These are phyloP conservation scores for Collybiopsis luxurians DNA, from an alignment of 768 basidiomycete genomes.

Conservation along the genomic window DNA sequence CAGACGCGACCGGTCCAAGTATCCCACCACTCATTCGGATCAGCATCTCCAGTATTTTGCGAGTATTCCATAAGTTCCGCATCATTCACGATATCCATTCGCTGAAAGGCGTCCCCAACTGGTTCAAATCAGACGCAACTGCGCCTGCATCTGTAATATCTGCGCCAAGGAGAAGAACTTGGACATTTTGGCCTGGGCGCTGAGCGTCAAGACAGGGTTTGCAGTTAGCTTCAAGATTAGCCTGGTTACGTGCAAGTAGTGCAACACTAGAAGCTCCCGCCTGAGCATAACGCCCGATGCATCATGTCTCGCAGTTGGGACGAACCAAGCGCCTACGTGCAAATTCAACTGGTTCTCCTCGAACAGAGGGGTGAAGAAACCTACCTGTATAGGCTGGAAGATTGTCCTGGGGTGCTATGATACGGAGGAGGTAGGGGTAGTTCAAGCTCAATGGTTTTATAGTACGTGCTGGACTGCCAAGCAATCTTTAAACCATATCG, in stretches of 20 bases:
- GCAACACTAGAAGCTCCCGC: neutral
- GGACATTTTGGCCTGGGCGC: neutral
- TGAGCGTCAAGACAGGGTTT: neutral
- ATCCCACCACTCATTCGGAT: neutral
- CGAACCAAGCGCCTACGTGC: no score
- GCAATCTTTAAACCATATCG: neutral
- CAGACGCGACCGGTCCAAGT: neutral
- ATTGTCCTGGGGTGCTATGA: neutral
- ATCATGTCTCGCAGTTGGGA: no score
- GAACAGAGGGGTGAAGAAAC: neutral
- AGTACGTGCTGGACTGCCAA: neutral
- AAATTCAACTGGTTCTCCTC: neutral
- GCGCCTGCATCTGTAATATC: neutral
- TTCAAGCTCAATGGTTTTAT: no score
- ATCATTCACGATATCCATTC: neutral
- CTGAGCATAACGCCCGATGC: neutral
- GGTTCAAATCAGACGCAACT: neutral
- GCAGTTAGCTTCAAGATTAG: neutral
- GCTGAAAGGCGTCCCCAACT: neutral
- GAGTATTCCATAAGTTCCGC: neutral
- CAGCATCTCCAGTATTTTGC: neutral
- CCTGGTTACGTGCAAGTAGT: neutral
- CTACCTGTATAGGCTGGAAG: no score
- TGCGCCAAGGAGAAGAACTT: neutral
- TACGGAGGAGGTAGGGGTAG: neutral